These are phyloP conservation scores for Alectoria sarmentosa DNA, from an alignment of 495 filamentous ascomycete species.

Conservation along the genomic window DNA sequence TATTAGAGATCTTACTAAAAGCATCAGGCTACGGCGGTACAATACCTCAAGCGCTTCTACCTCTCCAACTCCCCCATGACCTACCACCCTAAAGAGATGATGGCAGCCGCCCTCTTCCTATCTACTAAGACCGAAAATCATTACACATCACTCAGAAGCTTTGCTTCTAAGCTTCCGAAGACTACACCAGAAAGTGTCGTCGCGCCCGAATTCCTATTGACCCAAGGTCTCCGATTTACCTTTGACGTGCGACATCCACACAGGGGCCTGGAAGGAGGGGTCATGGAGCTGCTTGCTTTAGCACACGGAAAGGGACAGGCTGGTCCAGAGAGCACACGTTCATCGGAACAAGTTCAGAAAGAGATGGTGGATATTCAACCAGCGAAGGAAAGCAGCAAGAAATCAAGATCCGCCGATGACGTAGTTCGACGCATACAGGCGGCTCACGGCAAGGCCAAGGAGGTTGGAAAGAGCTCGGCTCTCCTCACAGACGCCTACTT, in stretches of 20 bases:
- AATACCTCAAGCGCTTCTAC: slow-evolving; percentile 92
- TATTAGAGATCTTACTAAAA: not conserved
- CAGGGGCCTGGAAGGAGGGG: slow-evolving; percentile 73
- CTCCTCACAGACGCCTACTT: slow-evolving; percentile 91
- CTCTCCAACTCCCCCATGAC: slow-evolving; percentile 91
- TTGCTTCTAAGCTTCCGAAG: slow-evolving; percentile 53
- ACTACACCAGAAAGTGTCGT: slow-evolving; percentile 71
- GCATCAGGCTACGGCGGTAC: slow-evolving; percentile 72
- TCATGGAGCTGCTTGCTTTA: slow-evolving; percentile 73
- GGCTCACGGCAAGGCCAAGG: slow-evolving; percentile 64
- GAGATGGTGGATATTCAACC: slow-evolving; percentile 30
- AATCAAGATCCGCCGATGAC: slow-evolving; percentile 13
- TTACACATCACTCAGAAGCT: slow-evolving; percentile 64
- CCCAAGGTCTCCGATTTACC: slow-evolving; percentile 87
- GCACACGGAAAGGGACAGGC: slow-evolving; percentile 44
- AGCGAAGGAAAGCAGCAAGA: slow-evolving; percentile 11
- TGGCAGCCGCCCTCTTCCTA: slow-evolving; percentile 81
- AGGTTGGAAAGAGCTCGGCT: slow-evolving; percentile 68
- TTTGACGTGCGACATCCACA: slow-evolving; percentile 91
- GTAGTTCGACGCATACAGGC: slow-evolving; percentile 45
- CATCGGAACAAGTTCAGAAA: slow-evolving; percentile 35
- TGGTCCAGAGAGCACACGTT: slow-evolving; percentile 33
- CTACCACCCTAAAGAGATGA: slow-evolving; percentile 80
- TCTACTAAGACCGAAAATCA: slow-evolving; percentile 85
- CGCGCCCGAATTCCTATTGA: slow-evolving; percentile 83